Percentiles rank a stretch among this genome's conserved stretches.
These are phyloP conservation scores for Mortierella sp. DNA, from an alignment of 371 early-diverging fungal species.

Conservation along the genomic window DNA sequence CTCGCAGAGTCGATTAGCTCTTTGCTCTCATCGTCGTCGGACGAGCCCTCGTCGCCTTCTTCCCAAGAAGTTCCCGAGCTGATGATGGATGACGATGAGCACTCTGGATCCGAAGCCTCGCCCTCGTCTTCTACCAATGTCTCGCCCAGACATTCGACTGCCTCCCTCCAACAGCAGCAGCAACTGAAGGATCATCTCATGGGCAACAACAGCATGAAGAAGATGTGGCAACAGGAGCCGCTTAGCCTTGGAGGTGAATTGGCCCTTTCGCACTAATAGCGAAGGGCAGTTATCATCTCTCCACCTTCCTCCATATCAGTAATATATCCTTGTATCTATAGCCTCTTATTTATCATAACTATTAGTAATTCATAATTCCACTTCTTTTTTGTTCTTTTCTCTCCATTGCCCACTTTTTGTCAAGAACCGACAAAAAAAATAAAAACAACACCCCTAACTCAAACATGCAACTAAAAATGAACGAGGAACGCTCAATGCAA, in stretches of 20 bases:
- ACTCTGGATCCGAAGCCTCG: slow-evolving; percentile 22
- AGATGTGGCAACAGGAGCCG: background rate
- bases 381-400: background rate
- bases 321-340: slow-evolving; percentile 9
- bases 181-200: background rate
- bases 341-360: background rate
- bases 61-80: slow-evolving; percentile 39
- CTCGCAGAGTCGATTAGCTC: slow-evolving; percentile 45
- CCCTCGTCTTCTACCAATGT: slow-evolving; percentile 27
- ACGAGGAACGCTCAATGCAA: background rate
- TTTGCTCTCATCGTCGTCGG: slow-evolving; percentile 18
- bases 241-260: slow-evolving; percentile 8
- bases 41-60: slow-evolving; percentile 25
- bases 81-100: slow-evolving; percentile 33
- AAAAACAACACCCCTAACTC: background rate
- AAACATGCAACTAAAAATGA: background rate
- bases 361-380: background rate
- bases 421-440: background rate
- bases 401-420: background rate
- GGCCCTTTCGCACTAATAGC: background rate
- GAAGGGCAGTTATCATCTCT: background rate
- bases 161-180: slow-evolving; percentile 12
- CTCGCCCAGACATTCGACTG: slow-evolving; percentile 47
- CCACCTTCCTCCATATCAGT: background rate
- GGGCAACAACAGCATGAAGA: background rate